Base-by-base conservation (phyloP, 495 filamentous ascomycete species). In the Podospora didyma region DNA sequence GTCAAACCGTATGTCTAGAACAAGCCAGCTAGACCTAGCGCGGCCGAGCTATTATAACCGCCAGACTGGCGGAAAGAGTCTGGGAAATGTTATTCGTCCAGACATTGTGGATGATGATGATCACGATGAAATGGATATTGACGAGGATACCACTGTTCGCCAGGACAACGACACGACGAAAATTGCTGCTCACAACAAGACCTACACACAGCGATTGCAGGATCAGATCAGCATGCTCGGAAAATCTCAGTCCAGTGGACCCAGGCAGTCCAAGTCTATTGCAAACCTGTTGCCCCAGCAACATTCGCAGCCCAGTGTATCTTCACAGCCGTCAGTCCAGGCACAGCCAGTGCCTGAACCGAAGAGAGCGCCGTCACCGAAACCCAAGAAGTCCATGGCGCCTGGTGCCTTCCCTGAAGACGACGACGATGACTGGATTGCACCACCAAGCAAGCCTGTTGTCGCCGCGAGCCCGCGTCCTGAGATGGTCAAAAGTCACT, bases 141-240 rank as follows among this genome's bases (percentile, higher is more conserved):
- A 89, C 47, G 75, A 82, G 7, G 73, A 82, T n/a, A 74, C 74
- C 35, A 62, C 57, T 19, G 59, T 70, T 5, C 63, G 64, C 5
- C 63, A 71, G 5, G 69, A 75, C 57, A 76, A 67, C n/a, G 42
- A 56, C 10, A 65, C 65, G 21, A 54, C 59, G 9, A 72, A 71
- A 20, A 61, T 77, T 21, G 63, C 68, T 23, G 58, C 67, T 6
- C 90, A 96, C 68, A 91, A 83, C 72, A 96, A 94, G 65, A 92
- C 89, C 7, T 92, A 92, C 4, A 97, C 94, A 2, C 91, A 97
- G 66, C 79, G 87, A 10, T 78, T 98, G 17, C 89, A 95, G 56
- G 95, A 97, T 57, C 88, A 90, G 62, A 96, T 98, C 62, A 93
- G 86, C 65, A 90, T 93, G 84, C 81, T 98, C 19, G 92, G 92